Conservation (phyloP, 768 basidiomycete genomes). For the Suillus cothurnatus region DNA sequence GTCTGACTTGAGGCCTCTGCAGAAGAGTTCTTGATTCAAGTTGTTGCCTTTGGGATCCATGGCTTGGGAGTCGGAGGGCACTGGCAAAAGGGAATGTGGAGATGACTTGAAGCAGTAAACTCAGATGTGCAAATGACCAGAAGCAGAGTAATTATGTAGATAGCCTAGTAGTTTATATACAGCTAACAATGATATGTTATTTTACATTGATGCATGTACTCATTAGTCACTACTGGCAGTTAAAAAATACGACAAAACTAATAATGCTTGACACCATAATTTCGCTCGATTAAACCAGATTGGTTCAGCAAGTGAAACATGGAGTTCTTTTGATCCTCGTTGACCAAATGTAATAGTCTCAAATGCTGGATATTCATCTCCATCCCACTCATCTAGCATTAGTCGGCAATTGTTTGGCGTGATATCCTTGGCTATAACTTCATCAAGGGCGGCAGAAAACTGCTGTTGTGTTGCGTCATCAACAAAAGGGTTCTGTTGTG, state of each 20-base stretch:
- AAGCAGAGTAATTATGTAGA: too few species aligned
- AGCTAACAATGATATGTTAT: too few species aligned
- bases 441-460: slow-evolving; percentile 8
- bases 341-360: slow-evolving; percentile 14
- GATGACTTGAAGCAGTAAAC: too few species aligned
- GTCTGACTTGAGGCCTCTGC: not conserved
- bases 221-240: not conserved
- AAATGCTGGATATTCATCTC: slow-evolving; percentile 10
- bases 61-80: too few species aligned
- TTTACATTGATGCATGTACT: too few species aligned
- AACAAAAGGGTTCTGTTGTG: slow-evolving; percentile 12
- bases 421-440: not conserved
- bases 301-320: slow-evolving; percentile 4
- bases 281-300: slow-evolving; percentile 17
- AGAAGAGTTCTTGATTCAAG: not conserved
- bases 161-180: too few species aligned
- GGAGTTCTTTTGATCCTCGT: slow-evolving; percentile 6
- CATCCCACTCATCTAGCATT: slow-evolving; percentile 19
- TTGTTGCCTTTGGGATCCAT: not conserved
- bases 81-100: too few species aligned
- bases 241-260: not conserved
- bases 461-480: not conserved
- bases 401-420: slow-evolving; percentile 18
- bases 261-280: slow-evolving; percentile 18
- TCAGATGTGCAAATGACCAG: too few species aligned